These are phyloP conservation scores for Yarrowia alimentaria DNA, from an alignment of 805 yeast species.

Conservation along the genomic window DNA sequence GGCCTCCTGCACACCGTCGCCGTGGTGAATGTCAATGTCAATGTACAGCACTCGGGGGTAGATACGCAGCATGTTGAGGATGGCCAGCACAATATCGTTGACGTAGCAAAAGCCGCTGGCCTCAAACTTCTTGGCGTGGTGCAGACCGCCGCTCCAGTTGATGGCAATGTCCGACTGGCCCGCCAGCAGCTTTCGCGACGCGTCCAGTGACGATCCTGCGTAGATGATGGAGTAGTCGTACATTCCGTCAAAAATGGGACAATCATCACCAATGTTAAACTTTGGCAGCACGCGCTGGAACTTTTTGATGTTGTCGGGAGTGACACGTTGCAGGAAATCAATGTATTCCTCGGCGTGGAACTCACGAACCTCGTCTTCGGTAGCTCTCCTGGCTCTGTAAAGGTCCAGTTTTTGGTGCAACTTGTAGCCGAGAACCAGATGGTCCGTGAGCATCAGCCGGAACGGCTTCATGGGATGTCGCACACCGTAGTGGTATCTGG, in stretches of 20 bases:
- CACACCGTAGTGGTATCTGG: constrained; percentile 85
- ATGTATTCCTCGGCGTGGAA: constrained; percentile 89
- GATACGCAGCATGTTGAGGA: constrained; percentile 71
- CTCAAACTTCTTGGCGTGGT: constrained; percentile 87
- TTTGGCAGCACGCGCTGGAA: constrained; percentile 57
- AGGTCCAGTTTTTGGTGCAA: constrained; percentile 87
- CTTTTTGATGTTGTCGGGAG: constrained; percentile 69
- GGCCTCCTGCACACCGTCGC: constrained; percentile 95
- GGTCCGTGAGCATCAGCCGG: constrained; percentile 89
- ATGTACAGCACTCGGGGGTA: constrained; percentile 85
- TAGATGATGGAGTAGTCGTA: constrained; percentile 83
- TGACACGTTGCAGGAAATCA: constrained; percentile 67
- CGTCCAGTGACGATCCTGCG: constrained; percentile 90
- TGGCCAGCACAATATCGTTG: constrained; percentile 85
- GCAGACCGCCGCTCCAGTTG: constrained; percentile 91
- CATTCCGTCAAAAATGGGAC: constrained; percentile 93
- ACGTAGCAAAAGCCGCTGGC: constrained; percentile 91
- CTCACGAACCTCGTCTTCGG: constrained; percentile 70
- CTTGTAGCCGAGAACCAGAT: constrained; percentile 78
- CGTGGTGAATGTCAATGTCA: constrained; percentile 90
- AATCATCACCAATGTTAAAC: constrained; percentile 90
- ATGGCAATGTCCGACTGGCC: constrained; percentile 89
- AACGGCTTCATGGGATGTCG: constrained; percentile 99
- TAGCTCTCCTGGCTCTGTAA: constrained; percentile 79
- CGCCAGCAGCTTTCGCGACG: constrained; percentile 75